phyloP scores from a whole-genome alignment of 164 flowering plant species.

The Liriodendron chinense region DNA sequence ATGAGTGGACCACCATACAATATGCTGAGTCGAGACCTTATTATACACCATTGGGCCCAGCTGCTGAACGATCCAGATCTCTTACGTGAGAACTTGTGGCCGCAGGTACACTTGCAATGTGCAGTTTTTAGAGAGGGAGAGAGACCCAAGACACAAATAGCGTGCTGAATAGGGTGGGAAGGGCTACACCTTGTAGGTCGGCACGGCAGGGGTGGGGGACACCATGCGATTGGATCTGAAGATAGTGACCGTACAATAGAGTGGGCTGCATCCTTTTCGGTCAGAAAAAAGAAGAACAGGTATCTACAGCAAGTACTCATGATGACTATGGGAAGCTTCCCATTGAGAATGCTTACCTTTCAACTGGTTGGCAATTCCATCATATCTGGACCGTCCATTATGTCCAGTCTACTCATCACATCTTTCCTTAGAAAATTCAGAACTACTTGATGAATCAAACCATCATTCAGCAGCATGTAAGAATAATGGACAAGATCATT shows the following conservation, averaged over 20 bases:
- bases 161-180: background rate
- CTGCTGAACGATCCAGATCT: too few species aligned
- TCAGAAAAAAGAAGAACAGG: background rate
- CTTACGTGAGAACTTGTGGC: too few species aligned
- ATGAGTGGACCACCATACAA: too few species aligned
- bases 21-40: too few species aligned
- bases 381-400: background rate
- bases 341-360: background rate
- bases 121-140: background rate
- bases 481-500: too few species aligned
- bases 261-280: background rate
- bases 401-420: too few species aligned
- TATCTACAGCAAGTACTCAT: background rate
- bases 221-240: background rate
- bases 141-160: background rate
- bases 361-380: background rate
- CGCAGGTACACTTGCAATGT: too few species aligned
- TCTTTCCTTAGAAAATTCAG: too few species aligned
- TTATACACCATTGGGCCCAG: too few species aligned
- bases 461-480: too few species aligned
- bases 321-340: background rate
- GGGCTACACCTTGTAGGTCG: background rate
- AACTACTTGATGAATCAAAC: too few species aligned
- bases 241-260: background rate
- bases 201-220: background rate